phyloP scores from a whole-genome alignment of 2,329 filamentous ascomycete species.

The Furcasterigmium furcatum region DNA sequence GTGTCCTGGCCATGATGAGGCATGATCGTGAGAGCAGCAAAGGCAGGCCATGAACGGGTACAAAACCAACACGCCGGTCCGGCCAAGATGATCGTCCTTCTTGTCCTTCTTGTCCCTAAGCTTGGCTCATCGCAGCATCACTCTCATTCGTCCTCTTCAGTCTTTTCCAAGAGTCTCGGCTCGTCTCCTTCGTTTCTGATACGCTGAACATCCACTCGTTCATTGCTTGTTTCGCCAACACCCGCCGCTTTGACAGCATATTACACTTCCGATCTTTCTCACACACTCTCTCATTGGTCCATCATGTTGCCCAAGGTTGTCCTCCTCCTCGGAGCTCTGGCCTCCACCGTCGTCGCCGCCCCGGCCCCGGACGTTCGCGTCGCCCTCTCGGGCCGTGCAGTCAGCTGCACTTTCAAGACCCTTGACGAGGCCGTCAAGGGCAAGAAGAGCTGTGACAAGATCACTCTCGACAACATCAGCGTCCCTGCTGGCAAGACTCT shows the following conservation, averaged over 20 bases:
- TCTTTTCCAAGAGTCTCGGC: not conserved
- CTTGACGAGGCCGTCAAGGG: constrained; percentile 41
- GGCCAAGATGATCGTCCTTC: not conserved
- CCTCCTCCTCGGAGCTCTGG: constrained; percentile 19
- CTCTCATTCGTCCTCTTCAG: not conserved
- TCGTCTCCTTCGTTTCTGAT: not conserved
- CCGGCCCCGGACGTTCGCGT: constrained; percentile 11
- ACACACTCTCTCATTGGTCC: not conserved
- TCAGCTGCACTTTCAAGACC: constrained; percentile 51
- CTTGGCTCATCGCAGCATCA: not conserved
- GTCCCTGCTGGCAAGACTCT: constrained; percentile 58
- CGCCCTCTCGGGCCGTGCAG: constrained; percentile 10
- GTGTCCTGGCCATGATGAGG: not conserved
- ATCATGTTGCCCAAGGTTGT: constrained; percentile 6
- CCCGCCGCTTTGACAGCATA: not conserved
- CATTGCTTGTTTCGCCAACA: not conserved
- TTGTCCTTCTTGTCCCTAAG: not conserved
- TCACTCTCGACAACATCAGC: constrained; percentile 47
- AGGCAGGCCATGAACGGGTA: not conserved
- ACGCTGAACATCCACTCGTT: not conserved
- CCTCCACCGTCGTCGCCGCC: constrained; percentile 14
- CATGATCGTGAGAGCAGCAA: not conserved
- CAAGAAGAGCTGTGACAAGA: constrained; percentile 51
- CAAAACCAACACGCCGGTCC: not conserved
- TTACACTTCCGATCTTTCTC: not conserved